phyloP scores from a whole-genome alignment of 345 rosid genomes.

The Populus pruinosa region DNA sequence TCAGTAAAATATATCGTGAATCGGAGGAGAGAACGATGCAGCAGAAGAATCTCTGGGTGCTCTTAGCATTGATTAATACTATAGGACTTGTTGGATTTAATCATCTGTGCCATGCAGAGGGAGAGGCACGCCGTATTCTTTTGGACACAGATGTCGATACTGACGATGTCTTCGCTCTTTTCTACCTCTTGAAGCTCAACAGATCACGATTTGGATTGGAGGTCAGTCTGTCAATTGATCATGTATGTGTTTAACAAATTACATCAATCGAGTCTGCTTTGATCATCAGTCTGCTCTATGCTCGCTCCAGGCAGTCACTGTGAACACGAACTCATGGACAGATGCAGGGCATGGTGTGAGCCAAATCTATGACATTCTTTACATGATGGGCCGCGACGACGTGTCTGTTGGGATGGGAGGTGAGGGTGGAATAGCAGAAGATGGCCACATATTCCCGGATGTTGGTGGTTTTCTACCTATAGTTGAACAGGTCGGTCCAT shows the following conservation, averaged over 20 bases:
- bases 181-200: conserved; percentile 79
- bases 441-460: conserved; percentile 62
- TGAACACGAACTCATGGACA: conserved; percentile 73
- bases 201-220: conserved; percentile 70
- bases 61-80: conserved; percentile 13
- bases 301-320: conserved; percentile 62
- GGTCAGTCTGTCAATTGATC: conserved; percentile 29
- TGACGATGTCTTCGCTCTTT: conserved; percentile 78
- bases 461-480: conserved; percentile 91
- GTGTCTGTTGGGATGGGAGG: conserved; percentile 85
- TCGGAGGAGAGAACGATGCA: conserved; percentile 22
- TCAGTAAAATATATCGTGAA: no score
- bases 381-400: conserved; percentile 90
- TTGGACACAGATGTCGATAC: conserved; percentile 84
- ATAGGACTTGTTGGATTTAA: conserved; percentile 15
- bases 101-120: conserved; percentile 19
- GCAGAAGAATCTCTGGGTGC: conserved; percentile 5
- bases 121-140: conserved; percentile 53
- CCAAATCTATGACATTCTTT: conserved; percentile 81
- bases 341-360: conserved; percentile 86
- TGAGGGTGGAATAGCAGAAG: conserved; percentile 66
- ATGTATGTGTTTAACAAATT: no score
- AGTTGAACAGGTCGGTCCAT: conserved; percentile 60
- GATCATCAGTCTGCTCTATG: no score
- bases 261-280: no score